A percentile compares a stretch with the other conserved stretches of the same genome.
phyloP scores from a whole-genome alignment of 495 filamentous ascomycete genomes.

The Penicillium riverlandense region DNA sequence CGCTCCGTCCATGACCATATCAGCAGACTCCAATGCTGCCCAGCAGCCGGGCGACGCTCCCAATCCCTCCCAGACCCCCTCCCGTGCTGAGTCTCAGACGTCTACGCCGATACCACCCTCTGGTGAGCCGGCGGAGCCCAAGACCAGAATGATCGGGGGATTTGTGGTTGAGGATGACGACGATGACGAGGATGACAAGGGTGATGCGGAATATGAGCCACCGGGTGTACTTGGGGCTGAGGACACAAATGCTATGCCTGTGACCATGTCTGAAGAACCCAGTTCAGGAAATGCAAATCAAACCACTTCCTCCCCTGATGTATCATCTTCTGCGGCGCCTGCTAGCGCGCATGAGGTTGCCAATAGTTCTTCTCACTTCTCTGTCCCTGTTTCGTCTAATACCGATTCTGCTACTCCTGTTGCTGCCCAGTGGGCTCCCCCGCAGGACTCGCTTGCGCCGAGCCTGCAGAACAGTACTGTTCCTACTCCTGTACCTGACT shows the following conservation, averaged over 20 bases:
- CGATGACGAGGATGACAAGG: conserved; percentile 39
- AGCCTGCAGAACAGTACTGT: conserved; percentile 32
- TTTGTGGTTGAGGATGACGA: conserved; percentile 75
- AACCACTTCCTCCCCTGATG: conserved; percentile 51
- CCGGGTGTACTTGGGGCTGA: conserved; percentile 44
- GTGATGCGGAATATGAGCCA: conserved; percentile 51
- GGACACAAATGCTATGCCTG: conserved; percentile 39
- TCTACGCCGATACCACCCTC: conserved; percentile 30
- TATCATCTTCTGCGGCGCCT: conserved; percentile 49
- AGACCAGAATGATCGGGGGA: conserved; percentile 67
- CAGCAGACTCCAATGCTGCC: conserved; percentile 9
- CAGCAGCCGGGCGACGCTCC: conserved; percentile 13
- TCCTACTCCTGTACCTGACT: conserved; percentile 31
- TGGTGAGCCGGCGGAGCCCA: conserved; percentile 32
- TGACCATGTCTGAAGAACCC: conserved; percentile 41
- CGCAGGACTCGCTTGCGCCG: conserved; percentile 29
- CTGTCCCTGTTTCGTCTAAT: conserved; percentile 39
- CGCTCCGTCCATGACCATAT: conserved; percentile 10
- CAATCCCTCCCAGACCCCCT: conserved; percentile 28
- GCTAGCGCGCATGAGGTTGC: conserved; percentile 45
- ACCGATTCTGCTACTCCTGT: conserved; percentile 32
- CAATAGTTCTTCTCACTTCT: conserved; percentile 42
- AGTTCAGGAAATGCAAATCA: conserved; percentile 51
- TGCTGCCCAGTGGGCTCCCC: conserved; percentile 32
- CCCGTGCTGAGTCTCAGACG: conserved; percentile 30